Base-by-base conservation (phyloP, 495 filamentous ascomycete genomes). In the Articulospora tetracladia region DNA sequence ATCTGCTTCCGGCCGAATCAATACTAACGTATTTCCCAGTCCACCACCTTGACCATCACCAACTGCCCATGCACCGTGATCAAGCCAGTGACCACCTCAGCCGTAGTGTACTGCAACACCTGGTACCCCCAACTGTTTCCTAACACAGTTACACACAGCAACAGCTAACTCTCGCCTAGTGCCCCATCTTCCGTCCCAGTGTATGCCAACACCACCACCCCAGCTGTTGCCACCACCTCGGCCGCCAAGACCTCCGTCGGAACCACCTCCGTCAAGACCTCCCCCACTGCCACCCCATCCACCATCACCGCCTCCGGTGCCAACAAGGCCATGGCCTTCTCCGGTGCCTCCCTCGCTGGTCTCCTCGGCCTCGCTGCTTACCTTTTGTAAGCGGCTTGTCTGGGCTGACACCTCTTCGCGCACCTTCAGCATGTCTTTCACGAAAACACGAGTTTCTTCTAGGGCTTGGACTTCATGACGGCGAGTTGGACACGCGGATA, bases 41-140 rank as follows among this genome's bases (percentile, higher is more conserved):
- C 89, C 71, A 89, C 87, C 70, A 89, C 86, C 73, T 76, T 92
- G 75, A 93, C 91, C 77, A 83, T 92, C 80, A 84, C 84, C 71
- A 76, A 87, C 81, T 87, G 85, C 83, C 83, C 86, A 53, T 89
- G 84, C 84, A 94, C 88, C 71, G 76, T 91, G 78, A 84, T 83
- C 76, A 82, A 85, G 72, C 87, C 88, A 65, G 75, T 90, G 63
- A 74, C 77, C 71, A 82, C 77, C 73, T 78, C 82, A 67, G 81
- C 81, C 69, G 77, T 79, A 68, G 83, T 86, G 66, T 70, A 79
- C 78, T 89, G 87, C 81, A 71, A 80, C 73, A 79, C 78, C 75
- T 89, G 87, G 84, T 87, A 79, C 56, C 65, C 53, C 51, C 52
- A 49, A 51, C 57, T 64, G 69, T 70, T 61, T 47, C 54, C 32